A percentile compares a stretch with the other conserved stretches of the same genome.
These are phyloP conservation scores for Hypoxylon crocopeplum DNA, from an alignment of 495 filamentous ascomycete genomes.

Conservation along the genomic window DNA sequence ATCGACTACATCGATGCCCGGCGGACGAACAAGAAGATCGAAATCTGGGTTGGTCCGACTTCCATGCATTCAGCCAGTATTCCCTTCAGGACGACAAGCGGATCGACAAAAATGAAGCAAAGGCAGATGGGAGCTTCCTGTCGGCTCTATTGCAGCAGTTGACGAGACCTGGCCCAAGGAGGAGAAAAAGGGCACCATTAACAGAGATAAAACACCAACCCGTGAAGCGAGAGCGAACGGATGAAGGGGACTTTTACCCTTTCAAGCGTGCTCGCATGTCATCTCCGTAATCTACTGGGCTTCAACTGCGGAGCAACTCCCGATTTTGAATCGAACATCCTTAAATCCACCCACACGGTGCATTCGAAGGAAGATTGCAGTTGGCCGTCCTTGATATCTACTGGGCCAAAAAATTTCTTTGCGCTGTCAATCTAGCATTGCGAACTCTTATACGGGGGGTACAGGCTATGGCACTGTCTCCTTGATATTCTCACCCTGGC, in stretches of 20 bases:
- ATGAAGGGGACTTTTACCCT: background rate
- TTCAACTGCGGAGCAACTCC: background rate
- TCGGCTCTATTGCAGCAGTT: slow-evolving; percentile 46
- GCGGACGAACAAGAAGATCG: slow-evolving; percentile 36
- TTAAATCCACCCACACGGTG: too few relatives aligned
- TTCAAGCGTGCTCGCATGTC: slow-evolving; percentile 5
- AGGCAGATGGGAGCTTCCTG: slow-evolving; percentile 48
- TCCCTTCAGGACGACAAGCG: slow-evolving; percentile 40
- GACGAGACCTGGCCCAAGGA: background rate
- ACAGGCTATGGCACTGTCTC: too few relatives aligned
- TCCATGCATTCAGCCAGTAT: slow-evolving; percentile 47
- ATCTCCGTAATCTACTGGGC: background rate
- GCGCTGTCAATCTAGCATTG: too few relatives aligned
- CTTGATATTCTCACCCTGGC: too few relatives aligned
- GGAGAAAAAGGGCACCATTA: background rate
- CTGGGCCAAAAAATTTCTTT: too few relatives aligned
- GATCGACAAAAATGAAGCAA: slow-evolving; percentile 46
- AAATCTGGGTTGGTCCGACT: slow-evolving; percentile 40
- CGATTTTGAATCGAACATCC: too few relatives aligned
- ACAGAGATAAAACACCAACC: background rate
- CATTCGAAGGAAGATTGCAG: too few relatives aligned
- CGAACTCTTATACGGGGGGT: too few relatives aligned
- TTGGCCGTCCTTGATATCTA: too few relatives aligned
- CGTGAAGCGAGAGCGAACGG: slow-evolving; percentile 5
- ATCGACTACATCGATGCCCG: slow-evolving; percentile 59